Percentiles rank a stretch among this genome's conserved stretches.
Conservation (phyloP, 108 stramenopile species). For the Mediolabrus comicus region DNA sequence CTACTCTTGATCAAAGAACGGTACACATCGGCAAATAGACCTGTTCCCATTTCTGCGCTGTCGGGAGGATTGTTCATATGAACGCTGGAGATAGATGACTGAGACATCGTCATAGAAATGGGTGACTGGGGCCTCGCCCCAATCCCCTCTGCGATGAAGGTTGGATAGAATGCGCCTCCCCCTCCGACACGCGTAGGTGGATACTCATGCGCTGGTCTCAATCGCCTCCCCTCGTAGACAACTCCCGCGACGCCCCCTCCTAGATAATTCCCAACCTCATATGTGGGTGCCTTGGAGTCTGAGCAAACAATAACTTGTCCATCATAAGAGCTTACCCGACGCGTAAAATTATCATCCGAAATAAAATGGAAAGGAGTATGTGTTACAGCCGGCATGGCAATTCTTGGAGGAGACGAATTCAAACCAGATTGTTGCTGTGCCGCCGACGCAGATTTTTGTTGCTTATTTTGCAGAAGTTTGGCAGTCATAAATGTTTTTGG, state of each 20-base stretch:
- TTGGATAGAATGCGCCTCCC: conserved; percentile 32
- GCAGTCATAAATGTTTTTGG: neutral
- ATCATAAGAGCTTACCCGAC: conserved; percentile 78
- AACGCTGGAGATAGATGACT: conserved; percentile 22
- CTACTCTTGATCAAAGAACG: conserved; percentile 8
- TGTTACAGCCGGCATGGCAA: neutral
- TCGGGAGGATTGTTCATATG: neutral
- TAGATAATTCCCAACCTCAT: conserved; percentile 84
- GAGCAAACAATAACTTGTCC: conserved; percentile 76
- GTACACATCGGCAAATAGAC: conserved; percentile 37
- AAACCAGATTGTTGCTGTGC: too few species aligned
- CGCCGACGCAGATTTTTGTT: neutral
- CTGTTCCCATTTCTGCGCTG: conserved; percentile 14
- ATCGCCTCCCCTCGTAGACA: conserved; percentile 81
- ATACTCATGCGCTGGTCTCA: conserved; percentile 76
- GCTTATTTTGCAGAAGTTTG: neutral
- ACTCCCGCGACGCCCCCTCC: conserved; percentile 89
- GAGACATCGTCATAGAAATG: conserved; percentile 30
- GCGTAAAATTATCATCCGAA: conserved; percentile 40
- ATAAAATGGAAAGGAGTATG: conserved; percentile 28
- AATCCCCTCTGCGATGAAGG: neutral
- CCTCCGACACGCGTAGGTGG: conserved; percentile 51
- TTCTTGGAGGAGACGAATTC: neutral
- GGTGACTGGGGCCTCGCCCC: conserved; percentile 5
- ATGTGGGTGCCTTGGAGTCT: conserved; percentile 54